Evolutionary conservation across 139 green algal species (phyloP).

Genomic region (Coelastrella sp.): DNA sequence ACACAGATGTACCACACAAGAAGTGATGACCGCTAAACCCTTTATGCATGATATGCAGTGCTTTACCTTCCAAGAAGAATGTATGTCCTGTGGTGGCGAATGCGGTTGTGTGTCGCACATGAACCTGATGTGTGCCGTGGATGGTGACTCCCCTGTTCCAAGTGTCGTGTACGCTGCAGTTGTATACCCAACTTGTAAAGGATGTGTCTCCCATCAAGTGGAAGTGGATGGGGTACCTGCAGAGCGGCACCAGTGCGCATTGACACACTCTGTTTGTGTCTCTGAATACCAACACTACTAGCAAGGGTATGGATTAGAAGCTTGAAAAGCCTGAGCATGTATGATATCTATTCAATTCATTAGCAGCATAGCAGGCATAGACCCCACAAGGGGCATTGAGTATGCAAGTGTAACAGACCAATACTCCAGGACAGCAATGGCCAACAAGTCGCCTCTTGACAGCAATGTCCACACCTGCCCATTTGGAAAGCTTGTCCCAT

Average conservation of each 20-base stretch:
- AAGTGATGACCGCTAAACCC: neutral
- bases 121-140: slow-evolving; percentile 67
- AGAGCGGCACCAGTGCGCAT: neutral
- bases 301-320: too few species aligned
- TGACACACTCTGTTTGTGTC: too few species aligned
- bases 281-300: too few species aligned
- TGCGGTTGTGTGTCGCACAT: slow-evolving; percentile 68
- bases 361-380: too few species aligned
- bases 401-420: too few species aligned
- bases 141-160: slow-evolving; percentile 79
- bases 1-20: neutral
- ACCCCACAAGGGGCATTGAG: too few species aligned
- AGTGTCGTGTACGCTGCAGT: slow-evolving; percentile 71
- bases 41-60: neutral
- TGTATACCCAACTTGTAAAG: slow-evolving; percentile 60
- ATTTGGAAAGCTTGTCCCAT: slow-evolving; percentile 67
- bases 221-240: slow-evolving; percentile 83
- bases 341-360: too few species aligned
- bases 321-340: too few species aligned
- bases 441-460: too few species aligned
- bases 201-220: slow-evolving; percentile 71
- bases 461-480: slow-evolving; percentile 32
- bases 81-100: slow-evolving; percentile 80
- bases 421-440: too few species aligned
- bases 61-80: slow-evolving; percentile 72